Conservation (phyloP, 768 basidiomycete genomes). For the Leccinum broughii region DNA sequence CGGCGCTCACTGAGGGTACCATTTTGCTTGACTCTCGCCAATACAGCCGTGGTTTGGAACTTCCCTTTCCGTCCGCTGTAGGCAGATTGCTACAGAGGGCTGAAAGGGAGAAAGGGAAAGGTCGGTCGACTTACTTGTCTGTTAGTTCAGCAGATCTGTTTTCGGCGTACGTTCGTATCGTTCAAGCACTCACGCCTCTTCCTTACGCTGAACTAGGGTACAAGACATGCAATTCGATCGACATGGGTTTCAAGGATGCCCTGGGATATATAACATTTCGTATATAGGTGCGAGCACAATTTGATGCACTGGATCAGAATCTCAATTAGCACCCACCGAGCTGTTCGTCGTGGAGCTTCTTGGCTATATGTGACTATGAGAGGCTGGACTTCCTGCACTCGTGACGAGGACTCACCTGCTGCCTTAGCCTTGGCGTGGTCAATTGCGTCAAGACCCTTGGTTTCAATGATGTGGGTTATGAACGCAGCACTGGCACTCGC, state of each 20-base stretch:
- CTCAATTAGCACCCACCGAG: background rate
- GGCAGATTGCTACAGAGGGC: constrained; percentile 21
- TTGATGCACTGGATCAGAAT: background rate
- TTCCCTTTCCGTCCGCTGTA: constrained; percentile 29
- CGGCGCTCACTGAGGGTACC: background rate
- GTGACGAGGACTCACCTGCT: constrained; percentile 27
- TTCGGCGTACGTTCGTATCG: background rate
- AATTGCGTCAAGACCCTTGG: constrained; percentile 54
- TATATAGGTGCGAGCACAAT: constrained; percentile 1
- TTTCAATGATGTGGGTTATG: constrained; percentile 55
- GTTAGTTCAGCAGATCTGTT: background rate
- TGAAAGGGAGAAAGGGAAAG: constrained; percentile 19
- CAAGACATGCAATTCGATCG: background rate
- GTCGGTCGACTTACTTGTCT: background rate
- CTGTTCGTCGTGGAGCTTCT: constrained; percentile 1
- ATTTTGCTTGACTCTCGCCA: background rate
- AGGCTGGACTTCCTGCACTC: background rate
- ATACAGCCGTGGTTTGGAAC: background rate
- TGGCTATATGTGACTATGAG: constrained; percentile 15
- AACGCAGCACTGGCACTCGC: constrained; percentile 58
- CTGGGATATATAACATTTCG: constrained; percentile 13
- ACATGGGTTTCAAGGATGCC: no score
- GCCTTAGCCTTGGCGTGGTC: constrained; percentile 45
- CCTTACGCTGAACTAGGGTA: background rate
- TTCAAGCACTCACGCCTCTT: background rate